Conservation (phyloP, 1,139 yeast species). For the Debaryomycetaceae sp. region DNA sequence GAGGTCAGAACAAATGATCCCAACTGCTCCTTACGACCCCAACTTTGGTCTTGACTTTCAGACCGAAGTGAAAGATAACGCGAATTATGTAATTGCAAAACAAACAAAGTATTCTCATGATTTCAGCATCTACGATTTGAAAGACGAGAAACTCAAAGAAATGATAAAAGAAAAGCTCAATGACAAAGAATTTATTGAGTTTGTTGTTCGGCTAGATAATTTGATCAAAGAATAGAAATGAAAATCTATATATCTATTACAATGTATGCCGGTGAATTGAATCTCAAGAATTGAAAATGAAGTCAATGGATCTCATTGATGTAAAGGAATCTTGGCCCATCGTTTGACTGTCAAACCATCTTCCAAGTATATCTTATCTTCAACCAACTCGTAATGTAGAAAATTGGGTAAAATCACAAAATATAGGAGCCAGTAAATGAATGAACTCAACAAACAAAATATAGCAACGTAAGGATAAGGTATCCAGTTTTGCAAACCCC, state of each 20-base stretch:
- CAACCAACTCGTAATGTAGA: conserved; percentile 38
- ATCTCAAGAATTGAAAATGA: too few species aligned
- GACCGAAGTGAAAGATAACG: not conserved
- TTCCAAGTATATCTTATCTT: conserved; percentile 34
- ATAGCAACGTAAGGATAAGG: conserved; percentile 46
- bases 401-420: conserved; percentile 44
- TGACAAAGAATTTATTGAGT: conserved; percentile 8
- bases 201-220: conserved; percentile 7
- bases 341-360: conserved; percentile 56
- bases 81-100: not conserved
- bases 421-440: conserved; percentile 47
- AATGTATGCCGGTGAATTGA: not conserved
- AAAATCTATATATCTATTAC: not conserved
- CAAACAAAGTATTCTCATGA: not conserved
- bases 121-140: conserved; percentile 7
- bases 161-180: conserved; percentile 8
- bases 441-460: conserved; percentile 30
- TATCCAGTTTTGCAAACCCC: conserved; percentile 47
- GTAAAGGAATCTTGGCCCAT: conserved; percentile 38
- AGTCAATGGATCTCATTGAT: too few species aligned
- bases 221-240: conserved; percentile 3
- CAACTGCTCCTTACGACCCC: not conserved
- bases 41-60: not conserved
- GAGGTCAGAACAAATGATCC: not conserved
- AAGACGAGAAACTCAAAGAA: conserved; percentile 10